phyloP scores from a whole-genome alignment of 345 rosid species.

The Bretschneidera sinensis region DNA sequence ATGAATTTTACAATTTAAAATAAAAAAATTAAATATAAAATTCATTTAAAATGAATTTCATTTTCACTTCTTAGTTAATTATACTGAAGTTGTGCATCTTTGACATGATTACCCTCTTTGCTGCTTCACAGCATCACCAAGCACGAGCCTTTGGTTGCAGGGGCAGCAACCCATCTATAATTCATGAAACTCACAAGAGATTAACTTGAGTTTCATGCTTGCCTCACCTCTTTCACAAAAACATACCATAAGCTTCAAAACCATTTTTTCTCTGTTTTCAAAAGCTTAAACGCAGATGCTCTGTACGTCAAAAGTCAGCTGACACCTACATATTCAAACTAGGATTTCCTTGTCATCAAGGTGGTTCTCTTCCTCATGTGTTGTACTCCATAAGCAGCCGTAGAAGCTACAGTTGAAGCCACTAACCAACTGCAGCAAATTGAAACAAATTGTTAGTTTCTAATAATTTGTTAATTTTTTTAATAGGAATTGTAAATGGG shows the following conservation, averaged over 20 bases:
- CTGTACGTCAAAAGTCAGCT: neutral
- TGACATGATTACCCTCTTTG: too few species aligned
- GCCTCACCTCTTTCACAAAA: neutral
- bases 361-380: constrained; percentile 47
- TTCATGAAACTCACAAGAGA: too few species aligned
- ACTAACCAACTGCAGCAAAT: constrained; percentile 66
- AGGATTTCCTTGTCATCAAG: constrained; percentile 32
- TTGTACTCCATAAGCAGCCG: constrained; percentile 71
- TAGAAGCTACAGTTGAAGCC: constrained; percentile 74
- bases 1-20: too few species aligned
- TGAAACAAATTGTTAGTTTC: constrained; percentile 5
- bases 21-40: too few species aligned
- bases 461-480: neutral
- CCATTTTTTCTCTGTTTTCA: neutral
- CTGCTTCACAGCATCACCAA: too few species aligned
- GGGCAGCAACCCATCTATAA: too few species aligned
- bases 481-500: neutral
- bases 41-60: too few species aligned
- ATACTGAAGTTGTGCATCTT: too few species aligned
- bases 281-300: neutral
- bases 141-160: too few species aligned
- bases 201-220: too few species aligned
- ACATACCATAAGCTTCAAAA: neutral
- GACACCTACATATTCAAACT: constrained; percentile 11
- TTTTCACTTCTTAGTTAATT: too few species aligned